Base-by-base conservation (phyloP, 176 grass and related monocot genomes). In the Panicum miliaceum region DNA sequence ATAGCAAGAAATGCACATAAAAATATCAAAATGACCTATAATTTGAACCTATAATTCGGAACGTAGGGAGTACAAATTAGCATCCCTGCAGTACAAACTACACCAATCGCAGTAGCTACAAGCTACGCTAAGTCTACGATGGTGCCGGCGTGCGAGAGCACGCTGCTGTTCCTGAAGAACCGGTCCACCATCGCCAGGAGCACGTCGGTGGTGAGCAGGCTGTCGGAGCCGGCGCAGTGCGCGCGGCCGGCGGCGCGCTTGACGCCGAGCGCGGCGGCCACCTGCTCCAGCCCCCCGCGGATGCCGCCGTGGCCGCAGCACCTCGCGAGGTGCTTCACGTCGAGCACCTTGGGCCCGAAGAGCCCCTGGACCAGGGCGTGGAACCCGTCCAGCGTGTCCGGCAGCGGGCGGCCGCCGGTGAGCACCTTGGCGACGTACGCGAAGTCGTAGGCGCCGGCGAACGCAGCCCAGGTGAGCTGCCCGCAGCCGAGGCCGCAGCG, bases 371-470 rank as follows among this genome's bases (percentile, higher is more conserved):
- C 71, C 4, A 16, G 64, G 13, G 4, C 73, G 20, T 53, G 5
- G 83, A 90, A 90, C 45, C 22, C 71, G 3, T 90, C 64, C 19
- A 86, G 64, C 25, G 57, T 86, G 6, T 16, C 25, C 71, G 88
- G 88, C 64, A 90, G 56, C 15, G 19, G 26, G 4, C 12, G 0
- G 15, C 64, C 56, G 15, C 36, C 45, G 64, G 3, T 12, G 45
- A 90, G 71, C 83, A 77, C 11, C 88, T 56, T 90, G 83, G 66
- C 56, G 3, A 90, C 83, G 78, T 86, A 90, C 0, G 64, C 88
- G 72, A 86, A 90, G 88, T 90, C 88, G 78, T 90, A 90, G 45
- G 78, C 16, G 15, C 88, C 88, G 0, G 78, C 63, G 78, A 90
- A 90, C 0, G 88, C 78, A 0, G 48, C 57, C 88, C 88, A 90